Evolutionary conservation across 164 flowering plant species (phyloP).

Genomic region (Piper longum): DNA sequence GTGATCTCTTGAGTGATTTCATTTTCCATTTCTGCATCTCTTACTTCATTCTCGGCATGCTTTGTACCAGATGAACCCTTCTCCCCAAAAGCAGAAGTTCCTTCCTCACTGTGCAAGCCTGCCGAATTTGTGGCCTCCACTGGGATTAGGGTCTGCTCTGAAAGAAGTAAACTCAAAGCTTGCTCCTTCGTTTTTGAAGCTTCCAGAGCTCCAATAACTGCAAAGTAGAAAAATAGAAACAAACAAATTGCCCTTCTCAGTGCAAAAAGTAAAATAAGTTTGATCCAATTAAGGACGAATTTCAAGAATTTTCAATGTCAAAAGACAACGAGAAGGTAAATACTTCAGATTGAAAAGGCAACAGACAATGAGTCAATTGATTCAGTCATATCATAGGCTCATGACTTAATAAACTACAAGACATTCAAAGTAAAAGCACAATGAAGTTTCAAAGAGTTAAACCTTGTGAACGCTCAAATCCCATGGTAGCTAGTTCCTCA

Average conservation of each 20-base stretch:
- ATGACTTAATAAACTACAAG: background rate
- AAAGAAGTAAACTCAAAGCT: slow-evolving; percentile 33
- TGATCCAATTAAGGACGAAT: too few relatives aligned
- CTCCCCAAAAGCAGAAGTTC: background rate
- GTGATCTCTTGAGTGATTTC: slow-evolving; percentile 38
- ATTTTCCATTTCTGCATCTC: slow-evolving; percentile 77
- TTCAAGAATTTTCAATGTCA: too few relatives aligned
- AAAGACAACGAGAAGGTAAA: too few relatives aligned
- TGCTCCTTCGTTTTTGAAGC: slow-evolving; percentile 28
- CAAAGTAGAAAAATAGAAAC: slow-evolving; percentile 1
- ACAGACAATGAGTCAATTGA: too few relatives aligned
- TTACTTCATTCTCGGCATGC: slow-evolving; percentile 20
- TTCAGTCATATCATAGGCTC: too few relatives aligned
- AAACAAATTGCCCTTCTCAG: background rate
- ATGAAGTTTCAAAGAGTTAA: background rate
- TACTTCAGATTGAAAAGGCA: too few relatives aligned
- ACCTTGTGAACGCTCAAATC: slow-evolving; percentile 74
- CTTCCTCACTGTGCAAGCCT: background rate
- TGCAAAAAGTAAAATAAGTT: background rate
- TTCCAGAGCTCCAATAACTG: slow-evolving; percentile 47
- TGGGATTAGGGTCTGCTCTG: slow-evolving; percentile 8
- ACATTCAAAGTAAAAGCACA: too few relatives aligned
- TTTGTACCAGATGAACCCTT: slow-evolving; percentile 21
- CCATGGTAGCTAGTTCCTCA: slow-evolving; percentile 60
- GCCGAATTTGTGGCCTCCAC: slow-evolving; percentile 1